Evolutionary conservation across 2,329 filamentous ascomycete genomes (phyloP).

Genomic region (Hirsutella rhossiliensis): DNA sequence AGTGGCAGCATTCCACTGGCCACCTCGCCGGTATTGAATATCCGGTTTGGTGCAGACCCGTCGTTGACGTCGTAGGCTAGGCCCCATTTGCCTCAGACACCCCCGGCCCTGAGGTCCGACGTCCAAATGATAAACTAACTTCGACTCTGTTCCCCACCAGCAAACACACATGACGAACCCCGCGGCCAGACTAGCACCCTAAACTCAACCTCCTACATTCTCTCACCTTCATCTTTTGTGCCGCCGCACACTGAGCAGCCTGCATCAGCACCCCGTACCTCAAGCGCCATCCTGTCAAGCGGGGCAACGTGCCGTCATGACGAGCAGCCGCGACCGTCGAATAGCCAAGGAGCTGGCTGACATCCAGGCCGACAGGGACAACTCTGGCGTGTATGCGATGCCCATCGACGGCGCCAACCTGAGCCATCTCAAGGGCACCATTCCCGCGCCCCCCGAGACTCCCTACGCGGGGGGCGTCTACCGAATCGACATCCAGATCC

Average conservation of each 20-base stretch:
- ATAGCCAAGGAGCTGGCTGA: constrained; percentile 68
- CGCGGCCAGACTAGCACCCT: neutral
- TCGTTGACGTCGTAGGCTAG: no score
- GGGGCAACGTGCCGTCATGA: constrained; percentile 22
- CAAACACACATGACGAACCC: neutral
- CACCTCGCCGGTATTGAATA: no score
- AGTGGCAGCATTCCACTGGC: no score
- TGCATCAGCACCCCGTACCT: no score
- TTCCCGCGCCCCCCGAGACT: constrained; percentile 80
- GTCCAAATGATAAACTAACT: neutral
- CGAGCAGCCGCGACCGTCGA: constrained; percentile 42
- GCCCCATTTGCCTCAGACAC: no score
- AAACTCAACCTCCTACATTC: neutral
- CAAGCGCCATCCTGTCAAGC: neutral
- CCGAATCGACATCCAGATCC: constrained; percentile 75
- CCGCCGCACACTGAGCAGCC: no score
- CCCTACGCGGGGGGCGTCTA: constrained; percentile 84
- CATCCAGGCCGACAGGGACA: constrained; percentile 57
- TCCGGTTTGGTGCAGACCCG: no score
- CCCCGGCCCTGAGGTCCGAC: neutral
- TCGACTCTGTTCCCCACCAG: neutral
- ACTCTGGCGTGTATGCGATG: constrained; percentile 64
- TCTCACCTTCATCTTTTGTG: neutral
- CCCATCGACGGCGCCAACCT: constrained; percentile 57
- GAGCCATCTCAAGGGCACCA: constrained; percentile 70